Conservation (phyloP, 306 rosid species). For the Astragalus glycyphyllos region DNA sequence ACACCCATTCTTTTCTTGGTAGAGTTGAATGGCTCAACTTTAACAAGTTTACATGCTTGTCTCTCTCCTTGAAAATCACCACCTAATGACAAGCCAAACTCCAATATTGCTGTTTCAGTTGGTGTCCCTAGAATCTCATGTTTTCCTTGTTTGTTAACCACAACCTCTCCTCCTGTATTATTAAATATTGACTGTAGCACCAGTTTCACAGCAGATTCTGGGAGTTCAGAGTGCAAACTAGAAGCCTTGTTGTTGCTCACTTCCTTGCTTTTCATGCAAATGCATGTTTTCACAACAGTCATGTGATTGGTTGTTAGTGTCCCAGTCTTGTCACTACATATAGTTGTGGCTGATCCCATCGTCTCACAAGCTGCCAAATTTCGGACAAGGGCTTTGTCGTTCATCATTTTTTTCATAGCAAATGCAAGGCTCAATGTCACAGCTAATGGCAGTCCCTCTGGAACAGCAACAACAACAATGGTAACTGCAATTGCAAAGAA, state of each 20-base stretch:
- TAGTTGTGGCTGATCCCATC: conserved; percentile 96
- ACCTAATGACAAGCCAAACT: conserved; percentile 82
- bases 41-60: conserved; percentile 67
- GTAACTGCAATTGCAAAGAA: conserved; percentile 92
- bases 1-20: conserved; percentile 86
- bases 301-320: conserved; percentile 92
- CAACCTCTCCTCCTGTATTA: conserved; percentile 95
- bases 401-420: conserved; percentile 99
- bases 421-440: conserved; percentile 97
- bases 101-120: conserved; percentile 84
- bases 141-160: conserved; percentile 72
- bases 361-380: conserved; percentile 98
- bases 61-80: conserved; percentile 78
- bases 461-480: conserved; percentile 96
- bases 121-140: conserved; percentile 86
- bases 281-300: conserved; percentile 95
- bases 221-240: conserved; percentile 66
- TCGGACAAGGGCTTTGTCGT: conserved; percentile 94
- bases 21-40: conserved; percentile 98
- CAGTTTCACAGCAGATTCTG: conserved; percentile 62
- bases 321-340: conserved; percentile 96
- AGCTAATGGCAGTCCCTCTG: conserved; percentile 94
- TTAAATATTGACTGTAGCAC: conserved; percentile 79
- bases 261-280: conserved; percentile 75
- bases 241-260: conserved; percentile 54